Percentiles rank a stretch among this genome's conserved stretches.
phyloP scores from a whole-genome alignment of 768 basidiomycete species.

The Tubosaeta sp. region DNA sequence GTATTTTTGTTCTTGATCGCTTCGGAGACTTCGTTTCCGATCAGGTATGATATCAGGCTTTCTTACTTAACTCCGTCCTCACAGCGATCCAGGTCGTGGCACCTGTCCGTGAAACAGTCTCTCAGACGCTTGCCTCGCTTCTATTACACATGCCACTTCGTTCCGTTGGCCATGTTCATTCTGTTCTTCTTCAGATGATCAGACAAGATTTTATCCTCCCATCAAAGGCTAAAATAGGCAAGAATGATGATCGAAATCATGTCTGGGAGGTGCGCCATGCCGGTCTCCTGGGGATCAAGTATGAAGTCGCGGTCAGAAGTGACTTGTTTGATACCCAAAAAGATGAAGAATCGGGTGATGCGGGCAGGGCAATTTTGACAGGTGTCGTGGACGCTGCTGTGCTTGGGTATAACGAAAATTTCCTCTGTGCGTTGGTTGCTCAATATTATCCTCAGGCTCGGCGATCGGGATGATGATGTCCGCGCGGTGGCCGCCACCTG shows the following conservation, averaged over 20 bases:
- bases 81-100: constrained; percentile 66
- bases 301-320: constrained; percentile 90
- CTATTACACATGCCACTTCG: constrained; percentile 83
- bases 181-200: constrained; percentile 88
- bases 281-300: constrained; percentile 95
- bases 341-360: constrained; percentile 34
- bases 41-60: constrained; percentile 43
- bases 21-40: constrained; percentile 98
- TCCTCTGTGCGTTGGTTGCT: neutral
- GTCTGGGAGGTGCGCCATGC: constrained; percentile 98
- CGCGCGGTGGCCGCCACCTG: constrained; percentile 93
- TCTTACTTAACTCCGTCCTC: neutral
- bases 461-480: constrained; percentile 93
- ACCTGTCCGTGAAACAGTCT: constrained; percentile 93
- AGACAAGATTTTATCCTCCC: constrained; percentile 70
- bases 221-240: constrained; percentile 29
- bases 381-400: constrained; percentile 90
- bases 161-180: constrained; percentile 76
- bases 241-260: constrained; percentile 46
- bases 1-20: constrained; percentile 91
- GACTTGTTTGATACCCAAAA: constrained; percentile 59
- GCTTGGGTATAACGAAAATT: constrained; percentile 56
- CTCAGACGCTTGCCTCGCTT: constrained; percentile 88
- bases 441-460: constrained; percentile 50
- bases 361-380: constrained; percentile 56